phyloP scores from a whole-genome alignment of 2,329 filamentous ascomycete species.

The Hypoxylon sp. region DNA sequence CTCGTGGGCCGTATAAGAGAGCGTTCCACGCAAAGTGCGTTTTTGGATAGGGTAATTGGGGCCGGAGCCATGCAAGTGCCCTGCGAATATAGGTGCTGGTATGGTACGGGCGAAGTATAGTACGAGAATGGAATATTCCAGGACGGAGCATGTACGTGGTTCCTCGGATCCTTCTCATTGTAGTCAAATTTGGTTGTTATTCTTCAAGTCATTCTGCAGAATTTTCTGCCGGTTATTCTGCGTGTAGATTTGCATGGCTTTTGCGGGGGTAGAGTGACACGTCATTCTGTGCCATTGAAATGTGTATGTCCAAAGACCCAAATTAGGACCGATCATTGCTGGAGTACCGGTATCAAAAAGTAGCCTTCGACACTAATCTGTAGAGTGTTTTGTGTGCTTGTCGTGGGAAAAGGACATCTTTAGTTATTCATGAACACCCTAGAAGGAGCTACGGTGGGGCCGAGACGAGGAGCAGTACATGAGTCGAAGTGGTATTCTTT shows the following conservation, averaged over 20 bases:
- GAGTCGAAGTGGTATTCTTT: background rate
- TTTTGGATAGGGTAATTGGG: background rate
- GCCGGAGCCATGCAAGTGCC: background rate
- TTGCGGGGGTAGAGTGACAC: background rate
- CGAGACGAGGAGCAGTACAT: too few relatives aligned
- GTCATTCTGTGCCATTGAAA: background rate
- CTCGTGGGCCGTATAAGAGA: constrained; percentile 41
- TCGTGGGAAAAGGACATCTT: background rate
- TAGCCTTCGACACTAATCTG: background rate
- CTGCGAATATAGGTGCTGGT: constrained; percentile 6
- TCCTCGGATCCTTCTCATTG: background rate
- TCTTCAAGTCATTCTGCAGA: background rate
- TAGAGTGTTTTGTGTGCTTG: background rate
- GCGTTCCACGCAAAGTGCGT: constrained; percentile 10
- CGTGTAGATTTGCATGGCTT: background rate
- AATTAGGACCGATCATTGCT: background rate
- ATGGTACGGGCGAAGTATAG: constrained; percentile 49
- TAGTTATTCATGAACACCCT: background rate
- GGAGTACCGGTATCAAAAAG: background rate
- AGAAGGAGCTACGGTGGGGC: background rate
- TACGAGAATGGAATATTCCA: constrained; percentile 51
- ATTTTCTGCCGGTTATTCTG: background rate
- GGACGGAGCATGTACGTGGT: background rate
- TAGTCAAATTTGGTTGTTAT: background rate
- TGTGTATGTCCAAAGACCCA: background rate